These are phyloP conservation scores for Boletus sp. DNA, from an alignment of 1,284 basidiomycete genomes.

Conservation along the genomic window DNA sequence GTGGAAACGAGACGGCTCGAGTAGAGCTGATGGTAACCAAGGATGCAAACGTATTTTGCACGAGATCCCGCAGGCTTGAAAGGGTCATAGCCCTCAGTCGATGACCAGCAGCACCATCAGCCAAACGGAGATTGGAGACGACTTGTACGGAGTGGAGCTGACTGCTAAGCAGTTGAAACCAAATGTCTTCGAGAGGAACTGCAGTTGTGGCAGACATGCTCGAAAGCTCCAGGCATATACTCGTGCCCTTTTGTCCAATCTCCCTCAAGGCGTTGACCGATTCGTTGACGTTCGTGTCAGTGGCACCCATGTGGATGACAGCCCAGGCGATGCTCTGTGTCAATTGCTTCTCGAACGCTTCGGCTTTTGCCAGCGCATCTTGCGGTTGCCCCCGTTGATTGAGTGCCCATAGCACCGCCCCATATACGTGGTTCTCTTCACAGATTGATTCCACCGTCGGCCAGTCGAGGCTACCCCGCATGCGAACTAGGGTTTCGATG, in stretches of 20 bases:
- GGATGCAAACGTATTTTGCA: constrained; percentile 83
- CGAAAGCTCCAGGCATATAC: constrained; percentile 69
- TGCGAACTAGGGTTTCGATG: constrained; percentile 61
- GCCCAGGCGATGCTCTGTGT: constrained; percentile 49
- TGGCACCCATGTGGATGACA: constrained; percentile 22
- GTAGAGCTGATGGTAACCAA: constrained; percentile 83
- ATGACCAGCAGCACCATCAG: constrained; percentile 12
- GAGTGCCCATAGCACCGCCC: constrained; percentile 82
- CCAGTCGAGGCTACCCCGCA: constrained; percentile 51
- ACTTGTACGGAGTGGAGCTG: constrained; percentile 79
- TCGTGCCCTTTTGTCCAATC: constrained; percentile 58
- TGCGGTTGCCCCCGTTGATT: constrained; percentile 62
- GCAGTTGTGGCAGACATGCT: constrained; percentile 37
- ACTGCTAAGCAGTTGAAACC: constrained; percentile 82
- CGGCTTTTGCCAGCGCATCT: constrained; percentile 66
- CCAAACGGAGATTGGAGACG: constrained; percentile 42
- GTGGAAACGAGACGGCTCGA: constrained; percentile 84
- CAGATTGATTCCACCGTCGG: constrained; percentile 57
- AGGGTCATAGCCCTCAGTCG: constrained; percentile 34
- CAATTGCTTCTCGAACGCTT: constrained; percentile 55
- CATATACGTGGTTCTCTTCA: constrained; percentile 62
- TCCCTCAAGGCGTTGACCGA: constrained; percentile 44
- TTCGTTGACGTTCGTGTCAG: constrained; percentile 30
- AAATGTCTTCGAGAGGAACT: constrained; percentile 77
- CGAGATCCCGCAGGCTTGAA: constrained; percentile 61